Percentiles rank a stretch among this genome's conserved stretches.
Conservation (phyloP, 208 protist genomes). For the Crithidia sp. region DNA sequence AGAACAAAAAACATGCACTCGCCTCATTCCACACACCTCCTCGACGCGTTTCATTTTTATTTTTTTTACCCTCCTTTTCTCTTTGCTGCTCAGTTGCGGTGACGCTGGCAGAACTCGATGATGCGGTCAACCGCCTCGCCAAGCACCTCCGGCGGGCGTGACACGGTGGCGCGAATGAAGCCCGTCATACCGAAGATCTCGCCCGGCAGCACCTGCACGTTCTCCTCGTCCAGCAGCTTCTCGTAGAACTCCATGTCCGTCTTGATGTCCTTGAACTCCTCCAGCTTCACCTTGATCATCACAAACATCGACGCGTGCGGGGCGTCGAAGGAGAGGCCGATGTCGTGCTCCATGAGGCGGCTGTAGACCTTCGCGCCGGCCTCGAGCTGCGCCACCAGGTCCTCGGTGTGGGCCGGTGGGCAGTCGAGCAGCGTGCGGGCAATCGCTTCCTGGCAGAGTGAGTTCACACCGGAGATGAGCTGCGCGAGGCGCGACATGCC, state of each 20-base stretch:
- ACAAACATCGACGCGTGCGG: slow-evolving; percentile 93
- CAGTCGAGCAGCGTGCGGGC: slow-evolving; percentile 80
- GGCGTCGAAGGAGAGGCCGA: slow-evolving; percentile 54
- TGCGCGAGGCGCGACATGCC: slow-evolving; percentile 63
- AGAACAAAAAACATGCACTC: slow-evolving; percentile 3
- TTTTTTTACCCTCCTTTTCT: slow-evolving; percentile 5
- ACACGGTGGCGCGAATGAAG: slow-evolving; percentile 85
- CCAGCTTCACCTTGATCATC: slow-evolving; percentile 80
- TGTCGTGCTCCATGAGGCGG: slow-evolving; percentile 43
- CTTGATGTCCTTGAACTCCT: slow-evolving; percentile 67
- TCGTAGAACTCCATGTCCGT: slow-evolving; percentile 86
- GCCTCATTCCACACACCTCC: no score
- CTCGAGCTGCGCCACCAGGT: slow-evolving; percentile 56
- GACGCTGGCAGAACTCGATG: slow-evolving; percentile 69
- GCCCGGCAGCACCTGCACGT: slow-evolving; percentile 91
- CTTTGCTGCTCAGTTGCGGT: slow-evolving; percentile 34
- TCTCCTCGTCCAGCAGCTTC: slow-evolving; percentile 83
- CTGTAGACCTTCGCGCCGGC: slow-evolving; percentile 45
- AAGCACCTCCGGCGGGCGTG: slow-evolving; percentile 67
- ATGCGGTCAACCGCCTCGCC: slow-evolving; percentile 84
- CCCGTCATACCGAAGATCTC: slow-evolving; percentile 80
- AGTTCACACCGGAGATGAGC: slow-evolving; percentile 91
- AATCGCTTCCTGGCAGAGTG: slow-evolving; percentile 87
- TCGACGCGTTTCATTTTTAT: background rate
- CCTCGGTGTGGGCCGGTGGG: slow-evolving; percentile 47